Conservation (phyloP, 148 eudicot species). For the Vaccinium vitisidaea region DNA sequence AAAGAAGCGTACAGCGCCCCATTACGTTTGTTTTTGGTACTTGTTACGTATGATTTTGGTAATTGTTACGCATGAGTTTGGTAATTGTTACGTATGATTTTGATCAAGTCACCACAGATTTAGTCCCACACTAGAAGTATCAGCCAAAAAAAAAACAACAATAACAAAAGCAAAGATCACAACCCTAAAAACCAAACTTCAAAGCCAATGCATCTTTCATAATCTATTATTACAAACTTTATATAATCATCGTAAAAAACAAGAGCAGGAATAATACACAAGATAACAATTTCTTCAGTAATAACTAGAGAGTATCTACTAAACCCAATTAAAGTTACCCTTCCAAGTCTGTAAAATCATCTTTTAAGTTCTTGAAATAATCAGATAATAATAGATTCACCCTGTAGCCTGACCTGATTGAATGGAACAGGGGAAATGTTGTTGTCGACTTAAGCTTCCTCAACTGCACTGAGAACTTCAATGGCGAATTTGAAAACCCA, state of each 20-base stretch:
- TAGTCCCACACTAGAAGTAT: too few species aligned
- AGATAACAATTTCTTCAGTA: neutral
- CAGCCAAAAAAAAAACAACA: neutral
- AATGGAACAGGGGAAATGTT: neutral
- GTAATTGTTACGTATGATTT: too few species aligned
- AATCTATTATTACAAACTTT: neutral
- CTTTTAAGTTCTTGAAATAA: neutral
- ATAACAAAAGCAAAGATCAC: neutral
- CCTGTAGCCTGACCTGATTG: conserved; percentile 7
- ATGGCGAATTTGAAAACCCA: neutral
- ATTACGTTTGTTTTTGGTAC: too few species aligned
- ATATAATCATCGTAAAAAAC: neutral
- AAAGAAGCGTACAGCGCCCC: too few species aligned
- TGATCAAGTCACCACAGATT: too few species aligned
- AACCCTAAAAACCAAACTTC: neutral
- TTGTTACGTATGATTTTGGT: too few species aligned
- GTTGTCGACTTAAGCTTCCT: neutral
- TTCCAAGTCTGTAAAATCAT: neutral
- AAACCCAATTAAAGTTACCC: neutral
- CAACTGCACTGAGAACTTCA: neutral
- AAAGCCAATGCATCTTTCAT: neutral
- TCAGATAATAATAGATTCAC: neutral
- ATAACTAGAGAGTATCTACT: neutral
- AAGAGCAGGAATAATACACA: neutral
- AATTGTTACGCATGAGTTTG: too few species aligned